phyloP scores from a whole-genome alignment of 106 monocot genomes.

The Chionographis japonica region DNA sequence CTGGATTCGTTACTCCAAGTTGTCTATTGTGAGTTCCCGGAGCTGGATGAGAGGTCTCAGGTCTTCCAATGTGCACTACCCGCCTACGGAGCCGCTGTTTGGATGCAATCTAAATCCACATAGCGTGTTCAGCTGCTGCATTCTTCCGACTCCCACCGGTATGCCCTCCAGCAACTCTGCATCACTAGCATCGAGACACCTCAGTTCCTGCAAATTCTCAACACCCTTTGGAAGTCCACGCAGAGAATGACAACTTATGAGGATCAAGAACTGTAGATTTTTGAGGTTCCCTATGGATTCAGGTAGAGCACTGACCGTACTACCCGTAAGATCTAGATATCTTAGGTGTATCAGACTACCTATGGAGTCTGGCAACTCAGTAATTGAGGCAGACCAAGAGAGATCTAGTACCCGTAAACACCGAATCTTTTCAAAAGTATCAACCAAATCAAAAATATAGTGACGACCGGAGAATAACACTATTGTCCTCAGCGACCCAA shows the following conservation, averaged over 20 bases:
- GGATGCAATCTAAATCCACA: constrained; percentile 17
- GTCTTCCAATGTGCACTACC: constrained; percentile 23
- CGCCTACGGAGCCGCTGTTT: neutral
- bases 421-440: constrained; percentile 2
- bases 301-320: constrained; percentile 14
- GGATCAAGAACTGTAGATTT: constrained; percentile 28
- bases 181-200: constrained; percentile 7
- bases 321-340: constrained; percentile 33
- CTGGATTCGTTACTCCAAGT: constrained; percentile 14
- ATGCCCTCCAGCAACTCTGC: constrained; percentile 14
- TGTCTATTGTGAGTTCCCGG: constrained; percentile 18
- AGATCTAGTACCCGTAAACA: constrained; percentile 32
- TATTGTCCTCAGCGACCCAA: constrained; percentile 28
- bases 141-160: constrained; percentile 25
- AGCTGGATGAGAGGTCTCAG: constrained; percentile 24
- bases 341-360: constrained; percentile 32
- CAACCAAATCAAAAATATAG: constrained; percentile 4
- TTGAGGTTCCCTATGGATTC: constrained; percentile 17
- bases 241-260: constrained; percentile 17
- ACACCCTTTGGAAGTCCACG: constrained; percentile 21
- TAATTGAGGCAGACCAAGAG: constrained; percentile 12
- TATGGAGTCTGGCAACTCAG: constrained; percentile 23
- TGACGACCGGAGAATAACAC: constrained; percentile 22
- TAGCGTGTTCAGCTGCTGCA: constrained; percentile 23
- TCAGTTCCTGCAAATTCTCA: constrained; percentile 15